Base-by-base conservation (phyloP, 169 alveolate genomes). In the Cytauxzoon felis region DNA sequence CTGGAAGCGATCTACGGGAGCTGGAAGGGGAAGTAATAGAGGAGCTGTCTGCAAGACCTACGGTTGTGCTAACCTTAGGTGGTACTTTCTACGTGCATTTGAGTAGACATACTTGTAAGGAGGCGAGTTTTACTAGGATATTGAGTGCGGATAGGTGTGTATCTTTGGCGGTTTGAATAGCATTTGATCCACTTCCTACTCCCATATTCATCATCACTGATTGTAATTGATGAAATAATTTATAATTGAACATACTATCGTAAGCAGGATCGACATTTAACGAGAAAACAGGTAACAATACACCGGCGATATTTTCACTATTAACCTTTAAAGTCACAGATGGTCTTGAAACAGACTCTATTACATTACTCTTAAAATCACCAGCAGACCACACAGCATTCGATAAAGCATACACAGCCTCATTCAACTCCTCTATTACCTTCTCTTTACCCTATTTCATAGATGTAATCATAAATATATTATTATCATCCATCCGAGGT, bases 361-460 rank as follows among this genome's bases (percentile, higher is more conserved):
- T 80, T 29, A 89, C 88, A 65, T 85, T 80, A 19, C 88, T 87
- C 57, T 89, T 88, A 67, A 94, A 94, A 48, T 94, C 97, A 13
- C 96, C 97, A 32, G 97, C 97, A 29, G 97, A 94, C 91, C 94
- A 95, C 48, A 93, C 95, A 29, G 98, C 97, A 50, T 95, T 95
- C 8, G 98, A 95, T 36, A 95, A 83, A 40, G 95, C 81, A 36
- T 89, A 86, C 62, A 95, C 87, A 16, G 98, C 94, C 49, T 88
- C 94, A 48, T 90, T 91, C 80, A 93, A 87, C 33, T 91, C 94
- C 54, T 92, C 92, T 21, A 96, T 96, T 65, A 93, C 90, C 65
- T 84, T 81, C 69, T 64, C 86, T 67, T 86, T 86, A 11, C 88
- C 88, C 92, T 86, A 65, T 27, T 30, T 5, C 24, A 30, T n/a